Conservation (phyloP, 164 flowering plant species). For the Vitis riparia region DNA sequence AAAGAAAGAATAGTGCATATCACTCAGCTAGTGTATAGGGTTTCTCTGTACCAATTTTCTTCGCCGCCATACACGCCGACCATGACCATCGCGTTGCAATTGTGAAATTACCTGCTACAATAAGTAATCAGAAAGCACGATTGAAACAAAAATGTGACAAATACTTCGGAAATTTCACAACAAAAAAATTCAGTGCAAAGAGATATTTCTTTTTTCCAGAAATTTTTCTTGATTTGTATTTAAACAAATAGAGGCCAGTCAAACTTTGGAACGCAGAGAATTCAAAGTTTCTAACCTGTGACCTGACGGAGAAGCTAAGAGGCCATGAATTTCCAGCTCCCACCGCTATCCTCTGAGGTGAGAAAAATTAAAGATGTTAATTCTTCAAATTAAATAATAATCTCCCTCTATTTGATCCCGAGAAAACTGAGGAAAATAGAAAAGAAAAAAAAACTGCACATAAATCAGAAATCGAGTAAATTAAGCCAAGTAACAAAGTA, state of each 20-base stretch:
- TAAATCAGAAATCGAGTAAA: too few relatives aligned
- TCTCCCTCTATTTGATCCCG: too few relatives aligned
- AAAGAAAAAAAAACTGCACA: too few relatives aligned
- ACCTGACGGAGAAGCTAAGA: slow-evolving; percentile 7
- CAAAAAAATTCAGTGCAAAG: not conserved
- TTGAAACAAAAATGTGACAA: not conserved
- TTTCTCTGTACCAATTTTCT: slow-evolving; percentile 51
- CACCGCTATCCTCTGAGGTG: too few relatives aligned
- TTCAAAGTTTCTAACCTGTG: slow-evolving; percentile 25
- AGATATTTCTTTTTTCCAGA: not conserved
- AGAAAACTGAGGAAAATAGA: too few relatives aligned
- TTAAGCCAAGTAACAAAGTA: too few relatives aligned
- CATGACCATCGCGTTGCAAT: slow-evolving; percentile 17
- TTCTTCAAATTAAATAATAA: too few relatives aligned
- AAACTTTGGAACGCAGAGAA: not conserved
- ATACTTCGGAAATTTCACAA: not conserved
- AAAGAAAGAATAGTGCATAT: not conserved
- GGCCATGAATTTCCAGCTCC: too few relatives aligned
- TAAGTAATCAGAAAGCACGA: not conserved
- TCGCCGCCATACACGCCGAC: slow-evolving; percentile 66
- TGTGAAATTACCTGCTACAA: slow-evolving; percentile 26
- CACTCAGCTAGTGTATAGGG: not conserved
- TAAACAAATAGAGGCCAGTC: too few relatives aligned
- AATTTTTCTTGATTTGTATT: too few relatives aligned
- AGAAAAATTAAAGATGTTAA: too few relatives aligned